phyloP scores from a whole-genome alignment of 1,284 basidiomycete species.

The Ganoderma boninense region DNA sequence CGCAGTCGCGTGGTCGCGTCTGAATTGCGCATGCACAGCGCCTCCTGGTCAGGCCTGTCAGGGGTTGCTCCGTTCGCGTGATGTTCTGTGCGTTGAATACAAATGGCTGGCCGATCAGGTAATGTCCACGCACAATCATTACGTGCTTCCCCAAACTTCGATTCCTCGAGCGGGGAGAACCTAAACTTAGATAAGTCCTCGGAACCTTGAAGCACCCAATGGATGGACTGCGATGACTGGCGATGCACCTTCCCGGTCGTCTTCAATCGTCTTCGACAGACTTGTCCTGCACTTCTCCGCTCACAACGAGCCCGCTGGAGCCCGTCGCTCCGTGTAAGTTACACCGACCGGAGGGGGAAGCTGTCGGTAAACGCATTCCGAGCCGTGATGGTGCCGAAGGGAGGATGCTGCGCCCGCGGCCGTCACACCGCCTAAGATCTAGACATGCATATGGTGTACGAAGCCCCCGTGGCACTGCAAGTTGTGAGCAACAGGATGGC shows the following conservation, averaged over 20 bases:
- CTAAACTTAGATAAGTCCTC: constrained; percentile 20
- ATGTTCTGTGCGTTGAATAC: neutral
- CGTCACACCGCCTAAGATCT: no score
- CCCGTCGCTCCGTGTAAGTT: neutral
- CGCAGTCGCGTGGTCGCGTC: constrained; percentile 12
- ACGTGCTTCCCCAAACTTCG: constrained; percentile 5
- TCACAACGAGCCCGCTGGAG: neutral
- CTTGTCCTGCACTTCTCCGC: neutral
- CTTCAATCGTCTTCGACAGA: no score
- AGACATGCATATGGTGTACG: no score
- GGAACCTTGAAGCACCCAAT: constrained; percentile 11
- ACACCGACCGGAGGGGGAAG: neutral
- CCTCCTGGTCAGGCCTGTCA: constrained; percentile 4
- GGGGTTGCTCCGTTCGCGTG: neutral
- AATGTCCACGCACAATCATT: neutral
- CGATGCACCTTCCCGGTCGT: neutral
- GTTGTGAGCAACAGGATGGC: no score
- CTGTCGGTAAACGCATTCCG: constrained; percentile 4
- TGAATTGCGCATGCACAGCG: neutral
- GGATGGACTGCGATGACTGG: neutral
- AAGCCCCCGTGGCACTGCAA: no score
- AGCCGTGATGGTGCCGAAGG: neutral
- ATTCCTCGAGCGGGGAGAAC: neutral
- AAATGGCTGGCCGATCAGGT: neutral
- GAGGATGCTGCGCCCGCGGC: no score